These are phyloP conservation scores for Flaveria sonorensis DNA, from an alignment of 129 eudicot species.

Conservation along the genomic window DNA sequence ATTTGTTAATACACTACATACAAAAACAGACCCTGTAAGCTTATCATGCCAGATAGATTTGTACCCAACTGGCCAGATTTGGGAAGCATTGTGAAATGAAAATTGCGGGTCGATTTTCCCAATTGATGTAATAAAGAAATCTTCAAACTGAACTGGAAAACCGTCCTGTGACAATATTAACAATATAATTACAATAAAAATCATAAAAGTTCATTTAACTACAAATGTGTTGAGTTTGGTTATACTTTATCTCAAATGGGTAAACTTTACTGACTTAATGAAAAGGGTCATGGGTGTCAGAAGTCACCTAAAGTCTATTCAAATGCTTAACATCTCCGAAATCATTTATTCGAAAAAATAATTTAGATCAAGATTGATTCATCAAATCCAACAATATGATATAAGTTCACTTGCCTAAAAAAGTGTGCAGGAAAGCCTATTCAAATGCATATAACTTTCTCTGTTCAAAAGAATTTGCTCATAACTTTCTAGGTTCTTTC, in stretches of 20 bases:
- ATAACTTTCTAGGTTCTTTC: not conserved
- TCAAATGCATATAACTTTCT: not conserved
- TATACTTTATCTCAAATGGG: not conserved
- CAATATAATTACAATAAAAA: not conserved
- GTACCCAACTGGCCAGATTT: constrained; percentile 93
- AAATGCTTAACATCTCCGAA: not conserved
- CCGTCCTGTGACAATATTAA: constrained; percentile 50
- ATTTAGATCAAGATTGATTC: not conserved
- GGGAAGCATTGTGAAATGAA: constrained; percentile 55
- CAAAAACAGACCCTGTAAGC: constrained; percentile 78
- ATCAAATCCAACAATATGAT: not conserved
- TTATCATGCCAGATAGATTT: constrained; percentile 92
- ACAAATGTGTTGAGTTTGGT: not conserved
- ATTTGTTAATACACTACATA: constrained; percentile 64
- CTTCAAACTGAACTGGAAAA: constrained; percentile 82
- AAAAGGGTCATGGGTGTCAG: not conserved
- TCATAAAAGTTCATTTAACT: not conserved
- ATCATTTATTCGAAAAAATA: not conserved
- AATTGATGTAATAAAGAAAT: constrained; percentile 60
- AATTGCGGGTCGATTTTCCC: constrained; percentile 72
- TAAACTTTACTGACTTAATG: not conserved
- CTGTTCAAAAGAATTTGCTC: not conserved
- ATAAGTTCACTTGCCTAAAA: not conserved
- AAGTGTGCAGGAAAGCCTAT: not conserved
- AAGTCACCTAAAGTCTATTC: constrained; percentile 10